Base-by-base conservation (phyloP, 768 basidiomycete genomes). In the Lentinula edodes region DNA sequence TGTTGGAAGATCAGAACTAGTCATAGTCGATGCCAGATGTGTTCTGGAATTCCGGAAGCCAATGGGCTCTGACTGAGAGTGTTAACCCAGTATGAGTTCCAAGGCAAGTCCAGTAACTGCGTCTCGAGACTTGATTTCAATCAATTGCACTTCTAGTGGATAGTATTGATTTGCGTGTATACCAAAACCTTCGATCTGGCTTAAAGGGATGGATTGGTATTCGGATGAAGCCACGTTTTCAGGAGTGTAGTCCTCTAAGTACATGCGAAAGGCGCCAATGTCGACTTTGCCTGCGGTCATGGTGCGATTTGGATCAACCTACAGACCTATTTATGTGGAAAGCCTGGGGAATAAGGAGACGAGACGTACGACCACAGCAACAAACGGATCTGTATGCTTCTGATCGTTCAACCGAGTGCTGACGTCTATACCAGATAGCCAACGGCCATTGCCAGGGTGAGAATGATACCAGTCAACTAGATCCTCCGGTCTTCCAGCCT, bases 81-180 rank as follows among this genome's bases (percentile, higher is more conserved):
- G 68, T 95, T 95, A 28, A 97, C 93, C 97, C 97, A 99, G 68
- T 99, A 99, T 75, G 98, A 98, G 76, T 99, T 98, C 96, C 96
- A 98, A 58, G 98, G 75, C 70, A 95, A 76, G 20, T 91, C 91
- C 46, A 99, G 80, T 2, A 98, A 76, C 68, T 95, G 87, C 35
- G 86, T 88, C 71, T 99, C 97, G 54, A 95, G 75, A 62, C 83
- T 87, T 28, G 89, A 91, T 74, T 97, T 98, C 85, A 97, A 99
- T n/a, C n/a, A 56, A 98, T 89, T 70, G 95, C 88, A 99, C 90
- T 36, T 96, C 95, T 13, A 99, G 81, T 23, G 85, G 90, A 72
- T 99, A 99, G 72, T 99, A 98, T 63, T 93, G 88, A 69, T 92
- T 91, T 38, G 96, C 95, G 69, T 99, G 97, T 4, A 97, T 97